A percentile compares a stretch with the other conserved stretches of the same genome.
Conservation (phyloP, 352 stramenopile genomes). For the Phytopythium kandeliae region DNA sequence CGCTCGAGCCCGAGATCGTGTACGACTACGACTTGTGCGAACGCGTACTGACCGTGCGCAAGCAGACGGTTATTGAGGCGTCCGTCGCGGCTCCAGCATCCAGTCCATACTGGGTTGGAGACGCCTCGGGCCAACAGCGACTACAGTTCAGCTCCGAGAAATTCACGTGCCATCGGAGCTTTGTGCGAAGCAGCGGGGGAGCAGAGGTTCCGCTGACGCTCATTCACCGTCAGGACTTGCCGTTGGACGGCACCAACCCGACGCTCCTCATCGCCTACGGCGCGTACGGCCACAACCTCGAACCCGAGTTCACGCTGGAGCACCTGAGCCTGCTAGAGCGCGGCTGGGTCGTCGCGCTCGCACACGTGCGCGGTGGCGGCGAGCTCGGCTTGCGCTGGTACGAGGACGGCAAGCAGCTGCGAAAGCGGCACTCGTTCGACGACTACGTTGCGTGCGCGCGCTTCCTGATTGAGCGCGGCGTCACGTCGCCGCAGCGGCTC, state of each 20-base stretch:
- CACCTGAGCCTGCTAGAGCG: constrained; percentile 80
- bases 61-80: constrained; percentile 36
- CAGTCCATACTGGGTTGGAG: not conserved
- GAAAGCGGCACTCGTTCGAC: constrained; percentile 84
- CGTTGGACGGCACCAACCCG: constrained; percentile 52
- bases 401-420: constrained; percentile 59
- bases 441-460: constrained; percentile 75
- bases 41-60: constrained; percentile 37
- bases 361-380: constrained; percentile 85
- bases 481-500: constrained; percentile 55
- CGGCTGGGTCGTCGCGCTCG: constrained; percentile 86
- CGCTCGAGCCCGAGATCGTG: constrained; percentile 68
- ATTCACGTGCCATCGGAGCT: constrained; percentile 35
- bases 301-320: constrained; percentile 83
- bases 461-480: constrained; percentile 52
- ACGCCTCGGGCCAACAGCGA: not conserved
- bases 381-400: constrained; percentile 89
- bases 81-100: not conserved
- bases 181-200: constrained; percentile 33
- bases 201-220: constrained; percentile 69
- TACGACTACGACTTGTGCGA: constrained; percentile 73
- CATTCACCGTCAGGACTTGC: constrained; percentile 58
- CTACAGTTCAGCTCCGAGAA: constrained; percentile 11
- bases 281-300: constrained; percentile 84
- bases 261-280: constrained; percentile 88